Conservation (phyloP, 306 rosid genomes). For the Ziziphus jujuba region DNA sequence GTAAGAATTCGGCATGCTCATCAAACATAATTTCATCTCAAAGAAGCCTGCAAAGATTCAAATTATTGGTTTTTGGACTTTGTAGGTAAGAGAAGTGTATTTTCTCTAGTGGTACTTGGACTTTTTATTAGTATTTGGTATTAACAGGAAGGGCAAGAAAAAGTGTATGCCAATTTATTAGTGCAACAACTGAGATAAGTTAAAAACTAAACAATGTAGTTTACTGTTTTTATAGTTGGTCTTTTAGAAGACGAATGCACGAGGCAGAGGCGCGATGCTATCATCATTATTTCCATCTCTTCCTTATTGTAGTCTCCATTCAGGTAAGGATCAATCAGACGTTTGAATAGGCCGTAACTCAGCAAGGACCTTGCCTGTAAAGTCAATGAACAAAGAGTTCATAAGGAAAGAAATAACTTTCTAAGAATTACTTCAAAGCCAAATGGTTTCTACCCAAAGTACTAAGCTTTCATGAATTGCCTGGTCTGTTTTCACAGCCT, state of each 20-base stretch:
- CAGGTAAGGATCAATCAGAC: conserved; percentile 42
- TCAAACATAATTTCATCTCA: background rate
- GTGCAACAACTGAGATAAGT: background rate
- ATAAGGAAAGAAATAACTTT: background rate
- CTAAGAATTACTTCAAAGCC: background rate
- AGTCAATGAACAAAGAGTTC: conserved; percentile 6
- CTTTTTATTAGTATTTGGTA: no score
- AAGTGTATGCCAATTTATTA: no score
- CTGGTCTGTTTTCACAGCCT: conserved; percentile 40
- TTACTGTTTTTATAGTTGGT: conserved; percentile 45
- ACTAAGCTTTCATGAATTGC: conserved; percentile 41
- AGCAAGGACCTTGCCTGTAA: conserved; percentile 49
- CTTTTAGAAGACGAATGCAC: conserved; percentile 46
- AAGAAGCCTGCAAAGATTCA: background rate
- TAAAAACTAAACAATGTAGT: background rate
- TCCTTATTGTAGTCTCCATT: conserved; percentile 39
- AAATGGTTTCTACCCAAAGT: conserved; percentile 36
- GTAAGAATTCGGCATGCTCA: background rate
- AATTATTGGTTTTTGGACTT: background rate
- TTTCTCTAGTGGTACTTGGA: no score
- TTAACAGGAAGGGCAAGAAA: no score
- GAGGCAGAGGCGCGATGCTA: conserved; percentile 46
- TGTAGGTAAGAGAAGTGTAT: no score
- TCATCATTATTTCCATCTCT: conserved; percentile 44
- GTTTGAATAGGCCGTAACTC: conserved; percentile 30